Evolutionary conservation across 164 flowering plant species (phyloP).

Genomic region (Echeveria elegans): DNA sequence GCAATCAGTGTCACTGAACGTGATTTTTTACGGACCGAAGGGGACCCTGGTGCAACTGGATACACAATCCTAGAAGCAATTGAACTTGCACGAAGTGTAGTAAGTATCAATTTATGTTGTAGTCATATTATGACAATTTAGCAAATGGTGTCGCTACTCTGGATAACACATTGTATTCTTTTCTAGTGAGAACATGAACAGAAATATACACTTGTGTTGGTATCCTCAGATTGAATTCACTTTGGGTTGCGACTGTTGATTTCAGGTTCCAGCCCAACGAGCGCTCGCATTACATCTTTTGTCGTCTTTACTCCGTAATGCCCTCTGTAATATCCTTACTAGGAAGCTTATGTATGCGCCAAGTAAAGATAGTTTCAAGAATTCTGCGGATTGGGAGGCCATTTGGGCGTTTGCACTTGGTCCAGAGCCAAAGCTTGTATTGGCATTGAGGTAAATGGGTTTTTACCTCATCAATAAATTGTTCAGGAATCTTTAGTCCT

Average conservation of each 20-base stretch:
- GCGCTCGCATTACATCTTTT: slow-evolving; percentile 75
- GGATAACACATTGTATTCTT: background rate
- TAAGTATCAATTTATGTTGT: slow-evolving; percentile 24
- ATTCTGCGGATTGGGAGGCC: slow-evolving; percentile 73
- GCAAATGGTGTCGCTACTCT: background rate
- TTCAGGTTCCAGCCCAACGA: slow-evolving; percentile 88
- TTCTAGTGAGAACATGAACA: background rate
- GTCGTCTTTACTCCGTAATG: slow-evolving; percentile 61
- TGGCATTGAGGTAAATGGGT: slow-evolving; percentile 52
- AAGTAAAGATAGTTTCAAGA: slow-evolving; percentile 12
- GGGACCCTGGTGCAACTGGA: slow-evolving; percentile 90
- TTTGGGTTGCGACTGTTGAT: slow-evolving; percentile 13
- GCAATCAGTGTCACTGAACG: slow-evolving; percentile 57
- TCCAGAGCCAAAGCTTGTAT: slow-evolving; percentile 92
- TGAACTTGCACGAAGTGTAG: slow-evolving; percentile 73
- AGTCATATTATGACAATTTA: background rate
- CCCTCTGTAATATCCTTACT: slow-evolving; percentile 29
- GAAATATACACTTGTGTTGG: background rate
- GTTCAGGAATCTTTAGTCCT: background rate
- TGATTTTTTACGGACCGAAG: slow-evolving; percentile 80
- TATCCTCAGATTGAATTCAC: slow-evolving; percentile 3
- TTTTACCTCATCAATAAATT: background rate
- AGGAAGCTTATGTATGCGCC: slow-evolving; percentile 21
- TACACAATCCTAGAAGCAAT: slow-evolving; percentile 94
- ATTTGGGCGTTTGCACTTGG: slow-evolving; percentile 95